Evolutionary conservation across 2,329 filamentous ascomycete genomes (phyloP), one percentile per base, ranked within the genome.

Genomic region (Apiospora sp.): DNA sequence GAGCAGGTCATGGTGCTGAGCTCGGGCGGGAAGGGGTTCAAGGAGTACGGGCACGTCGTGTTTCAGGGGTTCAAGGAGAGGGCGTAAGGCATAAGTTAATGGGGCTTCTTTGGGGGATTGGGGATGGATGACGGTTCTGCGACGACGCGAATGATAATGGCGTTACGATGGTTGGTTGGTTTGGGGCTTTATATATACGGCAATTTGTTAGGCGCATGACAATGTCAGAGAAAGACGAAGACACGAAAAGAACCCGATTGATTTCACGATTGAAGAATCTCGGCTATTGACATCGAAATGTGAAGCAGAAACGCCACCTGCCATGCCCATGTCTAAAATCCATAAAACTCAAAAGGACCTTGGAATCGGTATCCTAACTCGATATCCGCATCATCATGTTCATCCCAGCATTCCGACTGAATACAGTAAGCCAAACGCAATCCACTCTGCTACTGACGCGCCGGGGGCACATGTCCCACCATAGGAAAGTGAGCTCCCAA

Each of bases 31-130:
- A 48, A 48, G 41, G 67, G 67, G 13, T 68, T 46, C 44, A 68
- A 44, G 67, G 67, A 68, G 44, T 48, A 46, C 44, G 44, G 67
- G 22, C 67, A 46, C 67, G 67, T 68, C 43, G 44, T 68, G 6
- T 68, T 68, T 12, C 41, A 68, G 67, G 67, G 67, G n/a, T 68
- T 48, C n/a, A 68, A 48, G 27, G 67, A 68, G 27, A 46, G 67
- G 43, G 22, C 37, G 19, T 16, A 43, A 22, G 13, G 30, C 7
- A 22, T 3, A 37, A 10, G 27, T 30, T 30, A 30, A 30, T 30
- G 27, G 16, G 19, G 3, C 1, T 68, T 27, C 16, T 1, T 3
- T 37, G 54, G 30, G 34, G 54, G 54, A 7, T 37, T 30, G 27
- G 27, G 37, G 37, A n/a, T 61, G 54, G 34, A 48, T 16, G 46